Base-by-base conservation (phyloP, 2,329 filamentous ascomycete genomes). In the Neopestalotiopsis clavispora region DNA sequence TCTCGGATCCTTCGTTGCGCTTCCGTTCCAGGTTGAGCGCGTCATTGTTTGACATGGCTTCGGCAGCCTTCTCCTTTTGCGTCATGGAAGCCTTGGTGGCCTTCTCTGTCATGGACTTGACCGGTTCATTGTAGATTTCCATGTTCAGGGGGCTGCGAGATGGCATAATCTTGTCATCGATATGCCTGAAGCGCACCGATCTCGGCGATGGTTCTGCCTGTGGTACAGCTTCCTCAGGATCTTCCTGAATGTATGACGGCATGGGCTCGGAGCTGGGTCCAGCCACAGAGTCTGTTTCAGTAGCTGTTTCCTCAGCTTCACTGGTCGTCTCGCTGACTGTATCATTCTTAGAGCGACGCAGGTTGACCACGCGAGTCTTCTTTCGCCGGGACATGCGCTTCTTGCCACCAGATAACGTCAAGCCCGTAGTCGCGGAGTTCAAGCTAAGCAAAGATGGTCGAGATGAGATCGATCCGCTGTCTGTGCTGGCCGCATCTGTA, bases 331-430 rank as follows among this genome's bases (percentile, higher is more conserved):
- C 85, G 38, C 77, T 79, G 69, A 86, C 85, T 2, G 84, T 82
- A 69, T 86, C 85, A 4, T 84, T 82, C 74, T 87, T 88, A 71
- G 87, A 84, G 70, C 87, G 89, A n/a, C 94, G 87, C 14, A 97
- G 84, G 75, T 97, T 94, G 70, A 97, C 92, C 14, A 97, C 91
- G 23, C 94, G 87, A 69, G 89, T 94, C 87, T 95, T 97, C 84
- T 93, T 93, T 82, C 93, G 95, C 67, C 92, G 89, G 42, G 89
- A 86, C 28, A 86, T 85, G 70, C 92, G 88, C 73, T 86, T 82
- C 62, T 88, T 84, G 66, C 86, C 86, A 3, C 88, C 84, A 23
- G 90, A 90, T 9, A 94, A 83, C 14, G 87, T 87, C n/a, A 92
- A 80, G 1, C 90, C 90, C 4, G 86, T 86, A 1, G 86, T 85